These are phyloP conservation scores for Leishmania gerbilli DNA, from an alignment of 208 protist genomes.

Conservation along the genomic window DNA sequence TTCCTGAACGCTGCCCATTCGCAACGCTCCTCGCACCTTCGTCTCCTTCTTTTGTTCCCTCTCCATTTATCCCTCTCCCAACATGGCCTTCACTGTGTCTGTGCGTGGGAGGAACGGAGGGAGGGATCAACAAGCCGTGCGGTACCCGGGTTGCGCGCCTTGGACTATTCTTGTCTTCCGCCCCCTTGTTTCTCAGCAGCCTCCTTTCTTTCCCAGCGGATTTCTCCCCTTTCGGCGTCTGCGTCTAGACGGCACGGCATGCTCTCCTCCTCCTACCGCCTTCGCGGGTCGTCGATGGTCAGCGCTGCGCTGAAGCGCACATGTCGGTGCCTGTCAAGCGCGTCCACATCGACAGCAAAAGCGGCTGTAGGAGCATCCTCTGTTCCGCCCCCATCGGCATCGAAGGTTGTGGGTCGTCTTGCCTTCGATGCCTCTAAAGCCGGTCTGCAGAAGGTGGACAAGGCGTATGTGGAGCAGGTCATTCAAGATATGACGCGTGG, in stretches of 20 bases:
- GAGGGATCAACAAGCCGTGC: background rate
- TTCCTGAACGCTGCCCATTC: background rate
- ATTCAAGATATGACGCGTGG: constrained; percentile 47
- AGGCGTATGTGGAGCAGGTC: constrained; percentile 48
- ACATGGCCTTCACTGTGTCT: background rate
- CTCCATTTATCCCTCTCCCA: background rate
- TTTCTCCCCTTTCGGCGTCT: background rate
- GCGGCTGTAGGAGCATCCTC: background rate
- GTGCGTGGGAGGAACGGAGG: background rate
- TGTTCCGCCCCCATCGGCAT: background rate
- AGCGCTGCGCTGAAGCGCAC: background rate
- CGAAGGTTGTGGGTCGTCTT: constrained; percentile 18
- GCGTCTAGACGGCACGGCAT: background rate
- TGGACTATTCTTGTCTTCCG: background rate
- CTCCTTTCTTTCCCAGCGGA: background rate
- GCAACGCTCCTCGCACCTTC: background rate
- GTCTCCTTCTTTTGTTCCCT: background rate
- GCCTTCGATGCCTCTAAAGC: constrained; percentile 53
- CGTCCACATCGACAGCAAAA: background rate
- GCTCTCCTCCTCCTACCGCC: background rate
- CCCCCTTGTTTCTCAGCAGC: background rate
- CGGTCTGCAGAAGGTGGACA: constrained; percentile 56
- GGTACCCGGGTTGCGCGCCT: background rate
- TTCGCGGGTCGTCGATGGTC: background rate
- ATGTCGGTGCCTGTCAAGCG: background rate